Conservation (phyloP, 2,329 filamentous ascomycete genomes). For the Pseudocercospora fuligena region DNA sequence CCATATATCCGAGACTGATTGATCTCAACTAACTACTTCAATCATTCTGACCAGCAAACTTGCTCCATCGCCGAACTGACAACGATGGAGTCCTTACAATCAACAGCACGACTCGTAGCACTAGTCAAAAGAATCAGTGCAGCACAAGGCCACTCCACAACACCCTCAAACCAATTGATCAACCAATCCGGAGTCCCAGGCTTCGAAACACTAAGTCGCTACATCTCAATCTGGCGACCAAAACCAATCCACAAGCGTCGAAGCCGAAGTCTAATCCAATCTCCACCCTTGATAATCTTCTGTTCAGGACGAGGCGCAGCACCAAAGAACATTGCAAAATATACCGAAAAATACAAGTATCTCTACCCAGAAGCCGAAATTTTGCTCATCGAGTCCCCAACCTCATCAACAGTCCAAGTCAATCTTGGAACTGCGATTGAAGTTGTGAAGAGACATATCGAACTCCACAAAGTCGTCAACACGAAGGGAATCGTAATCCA, state of each 20-base stretch:
- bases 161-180: background rate
- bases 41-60: background rate
- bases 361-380: slow-evolving; percentile 6
- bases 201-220: background rate
- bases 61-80: background rate
- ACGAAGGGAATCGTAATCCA: slow-evolving; percentile 1
- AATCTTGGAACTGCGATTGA: background rate
- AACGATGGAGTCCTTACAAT: background rate
- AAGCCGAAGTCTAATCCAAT: slow-evolving; percentile 1
- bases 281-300: slow-evolving; percentile 4
- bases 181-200: background rate
- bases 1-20: background rate
- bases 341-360: slow-evolving; percentile 4
- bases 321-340: background rate
- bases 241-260: background rate
- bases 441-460: background rate
- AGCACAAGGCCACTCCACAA: background rate
- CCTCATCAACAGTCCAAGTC: background rate
- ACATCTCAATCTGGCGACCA: background rate
- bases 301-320: slow-evolving; percentile 3
- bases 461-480: background rate
- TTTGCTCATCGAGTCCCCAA: background rate
- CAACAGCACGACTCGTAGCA: background rate
- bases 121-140: slow-evolving; percentile 4
- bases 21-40: background rate